Percentiles rank a stretch among this genome's conserved stretches.
phyloP scores from a whole-genome alignment of 129 eudicot genomes.

The sunflower (Helianthus annuus) region HanXRQr2.0-SUNRISE NC_035435.2:175557008-175557507 shows the following conservation, averaged over 20 bases:
- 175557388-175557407: conserved; percentile 61
- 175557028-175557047: conserved; percentile 83
- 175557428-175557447: background rate
- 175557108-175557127: conserved; percentile 15
- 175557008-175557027: conserved; percentile 81
- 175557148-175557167: background rate
- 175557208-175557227: background rate
- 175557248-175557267: conserved; percentile 11
- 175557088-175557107: background rate
- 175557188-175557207: background rate
- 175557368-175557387: conserved; percentile 78
- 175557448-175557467: background rate
- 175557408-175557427: conserved; percentile 70
- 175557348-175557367: conserved; percentile 58
- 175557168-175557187: background rate
- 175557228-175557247: background rate
- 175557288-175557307: conserved; percentile 3
- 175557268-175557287: background rate
- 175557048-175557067: conserved; percentile 27
- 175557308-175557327: background rate
- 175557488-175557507: background rate
- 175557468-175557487: background rate
- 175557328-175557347: conserved; percentile 11
- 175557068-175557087: conserved; percentile 2
- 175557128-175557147: conserved; percentile 1